Evolutionary conservation across 1,284 basidiomycete genomes (phyloP).

Genomic region (Papiliotrema flavescens): DNA sequence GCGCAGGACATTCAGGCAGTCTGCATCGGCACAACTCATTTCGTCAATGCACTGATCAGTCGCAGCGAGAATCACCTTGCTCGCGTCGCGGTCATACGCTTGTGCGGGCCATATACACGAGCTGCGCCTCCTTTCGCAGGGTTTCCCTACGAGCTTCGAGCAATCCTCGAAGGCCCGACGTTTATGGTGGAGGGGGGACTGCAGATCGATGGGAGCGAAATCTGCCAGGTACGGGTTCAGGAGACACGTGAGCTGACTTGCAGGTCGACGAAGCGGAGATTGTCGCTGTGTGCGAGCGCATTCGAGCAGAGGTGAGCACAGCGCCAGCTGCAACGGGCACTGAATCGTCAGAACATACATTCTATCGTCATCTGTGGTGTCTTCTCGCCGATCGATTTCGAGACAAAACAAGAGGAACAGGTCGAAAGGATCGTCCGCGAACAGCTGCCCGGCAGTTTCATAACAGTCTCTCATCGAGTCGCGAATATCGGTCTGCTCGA

Average conservation of each 20-base stretch:
- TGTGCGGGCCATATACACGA: constrained; percentile 32
- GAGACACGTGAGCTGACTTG: neutral
- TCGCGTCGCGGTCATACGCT: constrained; percentile 34
- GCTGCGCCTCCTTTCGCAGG: constrained; percentile 30
- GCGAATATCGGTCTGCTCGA: constrained; percentile 54
- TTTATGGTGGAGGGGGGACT: constrained; percentile 34
- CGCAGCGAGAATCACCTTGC: constrained; percentile 21
- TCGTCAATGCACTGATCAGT: constrained; percentile 39
- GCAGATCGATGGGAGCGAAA: constrained; percentile 36
- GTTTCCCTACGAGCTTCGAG: constrained; percentile 32
- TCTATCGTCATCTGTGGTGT: constrained; percentile 19
- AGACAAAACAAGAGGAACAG: constrained; percentile 22
- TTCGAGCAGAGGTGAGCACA: constrained; percentile 6
- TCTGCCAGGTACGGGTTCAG: constrained; percentile 12
- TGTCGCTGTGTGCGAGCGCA: constrained; percentile 13
- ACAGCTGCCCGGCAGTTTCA: constrained; percentile 10
- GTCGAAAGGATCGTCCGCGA: constrained; percentile 17
- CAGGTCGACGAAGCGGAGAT: constrained; percentile 26
- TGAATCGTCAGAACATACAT: constrained; percentile 9
- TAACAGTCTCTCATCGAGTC: constrained; percentile 18
- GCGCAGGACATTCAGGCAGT: constrained; percentile 24
- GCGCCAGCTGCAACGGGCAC: too few species aligned
- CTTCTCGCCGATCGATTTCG: constrained; percentile 27
- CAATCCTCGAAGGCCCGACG: constrained; percentile 28
- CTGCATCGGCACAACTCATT: constrained; percentile 38